These are phyloP conservation scores for Claviceps sp. DNA, from an alignment of 2,329 filamentous ascomycete species.

Conservation along the genomic window DNA sequence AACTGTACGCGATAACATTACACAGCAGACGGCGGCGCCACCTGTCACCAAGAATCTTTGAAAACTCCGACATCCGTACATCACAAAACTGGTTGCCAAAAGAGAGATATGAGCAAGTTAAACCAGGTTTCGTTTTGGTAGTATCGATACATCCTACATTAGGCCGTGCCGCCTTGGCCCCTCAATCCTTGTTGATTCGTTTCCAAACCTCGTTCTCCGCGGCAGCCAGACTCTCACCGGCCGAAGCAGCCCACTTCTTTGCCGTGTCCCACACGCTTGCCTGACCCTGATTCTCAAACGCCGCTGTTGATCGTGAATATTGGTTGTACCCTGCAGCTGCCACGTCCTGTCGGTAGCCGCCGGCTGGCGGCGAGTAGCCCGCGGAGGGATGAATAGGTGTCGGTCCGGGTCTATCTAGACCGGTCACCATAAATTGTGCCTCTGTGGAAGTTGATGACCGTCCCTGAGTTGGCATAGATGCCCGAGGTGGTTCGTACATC, in stretches of 20 bases:
- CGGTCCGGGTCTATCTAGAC: slow-evolving; percentile 8
- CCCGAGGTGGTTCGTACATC: slow-evolving; percentile 33
- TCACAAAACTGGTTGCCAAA: neutral
- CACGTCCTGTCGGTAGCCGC: slow-evolving; percentile 40
- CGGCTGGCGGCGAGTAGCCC: slow-evolving; percentile 33
- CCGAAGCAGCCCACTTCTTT: slow-evolving; percentile 43
- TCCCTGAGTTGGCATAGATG: slow-evolving; percentile 27
- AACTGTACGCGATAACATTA: neutral
- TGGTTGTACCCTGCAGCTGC: slow-evolving; percentile 37
- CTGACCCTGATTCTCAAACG: slow-evolving; percentile 16
- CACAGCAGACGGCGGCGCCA: neutral
- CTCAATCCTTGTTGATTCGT: slow-evolving; percentile 43
- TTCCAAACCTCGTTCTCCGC: slow-evolving; percentile 51
- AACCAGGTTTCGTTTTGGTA: neutral
- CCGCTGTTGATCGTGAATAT: slow-evolving; percentile 29
- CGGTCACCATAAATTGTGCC: slow-evolving; percentile 4
- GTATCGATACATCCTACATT: neutral
- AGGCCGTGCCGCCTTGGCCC: neutral
- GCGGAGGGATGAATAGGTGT: slow-evolving; percentile 13
- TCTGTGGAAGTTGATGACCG: slow-evolving; percentile 31
- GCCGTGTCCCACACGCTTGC: slow-evolving; percentile 41
- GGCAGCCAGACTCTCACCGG: slow-evolving; percentile 42
- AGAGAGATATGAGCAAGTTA: neutral
- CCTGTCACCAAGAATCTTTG: neutral
- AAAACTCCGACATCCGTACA: neutral